Conservation (phyloP, 2,329 filamentous ascomycete genomes). For the Exophiala alcalophila region DNA sequence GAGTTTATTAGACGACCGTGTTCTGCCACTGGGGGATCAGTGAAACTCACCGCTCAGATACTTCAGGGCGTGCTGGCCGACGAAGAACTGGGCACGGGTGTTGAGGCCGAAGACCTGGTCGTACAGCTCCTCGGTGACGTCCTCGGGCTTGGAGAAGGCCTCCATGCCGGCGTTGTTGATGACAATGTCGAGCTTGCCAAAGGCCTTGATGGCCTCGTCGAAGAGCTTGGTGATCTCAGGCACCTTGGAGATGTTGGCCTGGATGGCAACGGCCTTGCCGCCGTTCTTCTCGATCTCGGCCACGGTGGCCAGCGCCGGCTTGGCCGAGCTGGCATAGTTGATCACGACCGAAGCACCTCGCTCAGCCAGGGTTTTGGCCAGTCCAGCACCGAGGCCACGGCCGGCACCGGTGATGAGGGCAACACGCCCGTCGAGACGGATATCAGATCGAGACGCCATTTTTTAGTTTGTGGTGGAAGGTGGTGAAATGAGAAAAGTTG, state of each 20-base stretch:
- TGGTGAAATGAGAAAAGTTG: constrained; percentile 6
- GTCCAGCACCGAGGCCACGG: constrained; percentile 37
- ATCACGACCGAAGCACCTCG: constrained; percentile 39
- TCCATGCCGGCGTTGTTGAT: constrained; percentile 31
- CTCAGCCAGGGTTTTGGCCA: constrained; percentile 38
- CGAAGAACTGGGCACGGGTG: constrained; percentile 63
- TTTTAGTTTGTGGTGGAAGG: constrained; percentile 7
- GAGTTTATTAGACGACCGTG: too few relatives aligned
- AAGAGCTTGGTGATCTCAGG: constrained; percentile 51
- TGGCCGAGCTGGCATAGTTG: constrained; percentile 45
- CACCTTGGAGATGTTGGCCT: constrained; percentile 41
- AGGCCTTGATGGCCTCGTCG: constrained; percentile 35
- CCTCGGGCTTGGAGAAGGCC: constrained; percentile 55
- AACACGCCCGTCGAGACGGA: constrained; percentile 38
- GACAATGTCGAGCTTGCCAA: constrained; percentile 32
- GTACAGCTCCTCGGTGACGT: constrained; percentile 61
- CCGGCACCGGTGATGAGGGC: constrained; percentile 40
- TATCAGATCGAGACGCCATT: too few relatives aligned
- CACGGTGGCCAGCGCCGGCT: constrained; percentile 37
- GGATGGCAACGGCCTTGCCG: constrained; percentile 47
- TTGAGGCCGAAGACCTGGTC: constrained; percentile 61
- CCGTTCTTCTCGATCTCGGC: constrained; percentile 31
- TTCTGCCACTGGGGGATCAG: constrained; percentile 3
- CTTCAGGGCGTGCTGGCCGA: constrained; percentile 67
- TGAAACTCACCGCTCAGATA: constrained; percentile 50